These are phyloP conservation scores for Xerocomus potaroensis DNA, from an alignment of 768 basidiomycete genomes.

Conservation along the genomic window DNA sequence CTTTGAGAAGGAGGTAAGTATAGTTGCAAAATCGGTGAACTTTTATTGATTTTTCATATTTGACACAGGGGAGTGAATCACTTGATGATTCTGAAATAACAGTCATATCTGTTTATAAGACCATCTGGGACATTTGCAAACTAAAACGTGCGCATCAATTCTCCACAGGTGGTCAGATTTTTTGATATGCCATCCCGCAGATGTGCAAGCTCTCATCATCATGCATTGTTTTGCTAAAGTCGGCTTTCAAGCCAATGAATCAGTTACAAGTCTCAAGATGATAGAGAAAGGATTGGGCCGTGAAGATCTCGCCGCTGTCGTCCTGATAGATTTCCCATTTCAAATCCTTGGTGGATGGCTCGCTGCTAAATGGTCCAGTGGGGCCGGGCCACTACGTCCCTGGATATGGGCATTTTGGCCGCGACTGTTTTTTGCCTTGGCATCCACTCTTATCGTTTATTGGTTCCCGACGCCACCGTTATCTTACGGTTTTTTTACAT, in stretches of 20 bases:
- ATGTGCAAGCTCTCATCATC: conserved; percentile 82
- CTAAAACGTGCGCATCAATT: conserved; percentile 62
- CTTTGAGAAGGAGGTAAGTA: conserved; percentile 81
- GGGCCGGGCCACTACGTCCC: conserved; percentile 71
- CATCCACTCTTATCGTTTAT: conserved; percentile 74
- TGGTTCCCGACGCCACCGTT: conserved; percentile 81
- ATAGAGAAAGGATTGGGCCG: conserved; percentile 95
- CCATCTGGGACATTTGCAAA: conserved; percentile 92
- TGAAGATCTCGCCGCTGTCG: conserved; percentile 93
- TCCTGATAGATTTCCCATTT: conserved; percentile 96
- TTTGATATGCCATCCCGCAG: conserved; percentile 37
- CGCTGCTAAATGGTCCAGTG: conserved; percentile 86
- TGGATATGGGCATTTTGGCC: conserved; percentile 95
- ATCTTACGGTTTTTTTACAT: conserved; percentile 69
- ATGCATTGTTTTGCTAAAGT: conserved; percentile 91
- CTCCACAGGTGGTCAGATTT: neutral
- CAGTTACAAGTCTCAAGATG: conserved; percentile 86
- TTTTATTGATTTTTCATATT: conserved; percentile 1
- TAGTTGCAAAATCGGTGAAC: too few species aligned
- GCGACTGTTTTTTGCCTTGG: conserved; percentile 65
- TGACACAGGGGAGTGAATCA: conserved; percentile 64
- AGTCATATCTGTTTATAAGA: conserved; percentile 84
- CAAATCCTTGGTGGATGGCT: conserved; percentile 94
- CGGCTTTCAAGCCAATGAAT: conserved; percentile 92
- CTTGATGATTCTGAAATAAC: conserved; percentile 82